phyloP scores from a whole-genome alignment of 2,329 filamentous ascomycete genomes.

The Cyclaneusma minus region DNA sequence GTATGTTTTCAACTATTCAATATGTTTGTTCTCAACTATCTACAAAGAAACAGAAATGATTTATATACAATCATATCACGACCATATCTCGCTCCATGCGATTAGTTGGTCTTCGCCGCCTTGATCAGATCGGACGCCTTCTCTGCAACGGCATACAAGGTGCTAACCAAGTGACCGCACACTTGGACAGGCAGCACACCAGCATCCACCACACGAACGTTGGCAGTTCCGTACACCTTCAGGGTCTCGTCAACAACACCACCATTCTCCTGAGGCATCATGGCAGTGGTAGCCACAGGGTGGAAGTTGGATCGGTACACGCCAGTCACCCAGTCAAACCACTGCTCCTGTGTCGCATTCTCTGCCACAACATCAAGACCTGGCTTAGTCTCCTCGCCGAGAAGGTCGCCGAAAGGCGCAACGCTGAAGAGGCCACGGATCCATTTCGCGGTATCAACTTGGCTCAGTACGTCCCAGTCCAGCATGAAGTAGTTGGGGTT shows the following conservation, averaged over 20 bases:
- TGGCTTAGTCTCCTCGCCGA: conserved; percentile 7
- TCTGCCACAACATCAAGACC: conserved; percentile 15
- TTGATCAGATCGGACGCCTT: conserved; percentile 6
- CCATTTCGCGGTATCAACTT: conserved; percentile 18
- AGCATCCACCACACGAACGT: conserved; percentile 4
- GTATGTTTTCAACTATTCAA: too few species aligned
- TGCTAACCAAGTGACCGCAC: conserved; percentile 2
- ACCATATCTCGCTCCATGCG: too few species aligned
- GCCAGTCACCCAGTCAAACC: conserved; percentile 2
- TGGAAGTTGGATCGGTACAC: too few species aligned
- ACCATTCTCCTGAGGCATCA: conserved; percentile 15
- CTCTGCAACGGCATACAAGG: conserved; percentile 7
- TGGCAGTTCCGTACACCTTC: conserved; percentile 17
- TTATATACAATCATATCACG: too few species aligned
- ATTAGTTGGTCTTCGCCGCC: too few species aligned
- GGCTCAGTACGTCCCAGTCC: conserved; percentile 20
- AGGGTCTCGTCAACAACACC: conserved; percentile 21
- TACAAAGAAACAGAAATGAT: too few species aligned
- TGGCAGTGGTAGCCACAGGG: conserved; percentile 6
- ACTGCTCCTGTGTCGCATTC: conserved; percentile 5
- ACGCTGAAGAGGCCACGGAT: conserved; percentile 10
- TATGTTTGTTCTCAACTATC: too few species aligned
- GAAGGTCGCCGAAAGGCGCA: conserved; percentile 4
- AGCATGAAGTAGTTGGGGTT: conserved; percentile 26
- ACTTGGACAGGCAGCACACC: conserved; percentile 2